phyloP scores from a whole-genome alignment of 495 filamentous ascomycete genomes.

The Xylaria flabelliformis region DNA sequence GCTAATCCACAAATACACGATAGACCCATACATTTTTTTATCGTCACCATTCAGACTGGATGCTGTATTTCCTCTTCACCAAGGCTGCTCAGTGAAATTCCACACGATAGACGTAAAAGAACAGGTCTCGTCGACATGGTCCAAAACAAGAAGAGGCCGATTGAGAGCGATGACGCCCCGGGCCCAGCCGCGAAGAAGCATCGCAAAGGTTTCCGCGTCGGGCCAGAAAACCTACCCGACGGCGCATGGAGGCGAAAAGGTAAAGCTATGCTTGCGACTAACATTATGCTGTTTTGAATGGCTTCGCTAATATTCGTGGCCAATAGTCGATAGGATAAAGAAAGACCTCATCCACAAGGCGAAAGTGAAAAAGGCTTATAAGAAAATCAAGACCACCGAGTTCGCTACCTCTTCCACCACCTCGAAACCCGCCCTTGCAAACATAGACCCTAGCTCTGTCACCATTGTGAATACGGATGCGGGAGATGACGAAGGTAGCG shows the following conservation, averaged over 20 bases:
- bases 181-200: slow-evolving; percentile 53
- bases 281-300: not conserved
- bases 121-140: slow-evolving; percentile 57
- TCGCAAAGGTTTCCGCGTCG: slow-evolving; percentile 69
- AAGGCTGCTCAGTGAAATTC: not conserved
- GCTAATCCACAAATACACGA: no score
- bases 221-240: slow-evolving; percentile 91
- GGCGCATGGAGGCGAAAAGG: slow-evolving; percentile 91
- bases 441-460: not conserved
- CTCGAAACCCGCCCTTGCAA: slow-evolving; percentile 14
- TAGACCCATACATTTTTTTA: slow-evolving; percentile 10
- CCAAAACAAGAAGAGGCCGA: slow-evolving; percentile 59
- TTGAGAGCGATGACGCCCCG: slow-evolving; percentile 53
- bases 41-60: not conserved
- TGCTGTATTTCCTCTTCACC: not conserved
- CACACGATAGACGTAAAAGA: not conserved
- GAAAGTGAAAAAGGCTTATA: slow-evolving; percentile 91
- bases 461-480: slow-evolving; percentile 20
- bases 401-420: slow-evolving; percentile 35
- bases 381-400: slow-evolving; percentile 78
- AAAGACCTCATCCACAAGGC: slow-evolving; percentile 88
- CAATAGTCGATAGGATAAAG: slow-evolving; percentile 90
- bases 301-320: slow-evolving; percentile 25
- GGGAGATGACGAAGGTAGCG: not conserved
- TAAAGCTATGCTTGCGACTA: slow-evolving; percentile 40